Evolutionary conservation across 2,329 filamentous ascomycete genomes (phyloP).

Genomic region (Mycogone perniciosa): DNA sequence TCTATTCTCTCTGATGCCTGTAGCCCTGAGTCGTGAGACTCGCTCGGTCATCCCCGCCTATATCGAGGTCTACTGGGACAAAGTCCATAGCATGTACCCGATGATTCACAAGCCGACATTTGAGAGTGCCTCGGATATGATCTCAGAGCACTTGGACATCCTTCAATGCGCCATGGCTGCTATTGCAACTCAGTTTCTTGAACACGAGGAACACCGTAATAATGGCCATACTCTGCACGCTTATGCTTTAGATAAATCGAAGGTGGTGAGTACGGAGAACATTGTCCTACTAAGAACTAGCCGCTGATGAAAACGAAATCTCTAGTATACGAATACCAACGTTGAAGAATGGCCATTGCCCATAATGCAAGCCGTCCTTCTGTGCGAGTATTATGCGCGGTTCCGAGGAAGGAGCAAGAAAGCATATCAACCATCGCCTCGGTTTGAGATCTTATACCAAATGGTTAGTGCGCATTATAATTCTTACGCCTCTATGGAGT

Average conservation of each 20-base stretch:
- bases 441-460: slow-evolving; percentile 46
- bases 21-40: slow-evolving; percentile 33
- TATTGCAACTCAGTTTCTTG: slow-evolving; percentile 46
- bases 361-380: slow-evolving; percentile 47
- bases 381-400: slow-evolving; percentile 50
- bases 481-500: slow-evolving; percentile 6
- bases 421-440: slow-evolving; percentile 40
- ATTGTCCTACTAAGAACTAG: slow-evolving; percentile 12
- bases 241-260: slow-evolving; percentile 44
- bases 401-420: slow-evolving; percentile 47
- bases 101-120: slow-evolving; percentile 44
- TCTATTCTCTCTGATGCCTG: slow-evolving; percentile 25
- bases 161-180: slow-evolving; percentile 51
- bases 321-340: slow-evolving; percentile 8
- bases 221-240: slow-evolving; percentile 46
- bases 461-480: slow-evolving; percentile 40
- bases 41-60: slow-evolving; percentile 43
- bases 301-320: slow-evolving; percentile 1
- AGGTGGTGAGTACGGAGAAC: slow-evolving; percentile 38
- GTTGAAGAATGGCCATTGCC: slow-evolving; percentile 39
- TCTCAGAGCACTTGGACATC: slow-evolving; percentile 34
- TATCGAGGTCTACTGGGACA: slow-evolving; percentile 48
- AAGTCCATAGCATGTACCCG: slow-evolving; percentile 43
- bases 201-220: slow-evolving; percentile 42
- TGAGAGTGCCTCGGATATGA: slow-evolving; percentile 27